Base-by-base conservation (phyloP, 208 protist species). In the Angomonas ambiguus region DNA sequence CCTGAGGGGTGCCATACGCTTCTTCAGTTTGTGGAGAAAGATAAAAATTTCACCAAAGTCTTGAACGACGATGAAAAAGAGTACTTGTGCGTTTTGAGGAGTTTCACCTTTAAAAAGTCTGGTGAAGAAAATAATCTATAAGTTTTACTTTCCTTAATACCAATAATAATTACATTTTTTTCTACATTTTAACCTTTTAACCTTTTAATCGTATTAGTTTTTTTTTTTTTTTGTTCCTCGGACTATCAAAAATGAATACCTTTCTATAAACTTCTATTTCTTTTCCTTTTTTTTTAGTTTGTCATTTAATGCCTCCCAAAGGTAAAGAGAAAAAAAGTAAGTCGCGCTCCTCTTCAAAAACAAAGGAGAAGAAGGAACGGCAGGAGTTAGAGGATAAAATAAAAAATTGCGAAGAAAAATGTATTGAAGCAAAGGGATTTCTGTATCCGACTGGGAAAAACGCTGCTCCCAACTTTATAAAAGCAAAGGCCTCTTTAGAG, bases 41-140 rank as follows among this genome's bases (percentile, higher is more conserved):
- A 95, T 72, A 65, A 71, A 10, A 88, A 77, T 69, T 95, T 83
- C 73, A 90, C 82, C 3, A 84, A 80, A 61, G 67, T 78, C n/a
- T 74, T 68, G 27, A 82, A 78, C 41, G 68, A 76, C 0, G 83
- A 84, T 65, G 89, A 95, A 62, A 95, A 90, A 55, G 83, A 92
- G 31, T 92, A 93, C 63, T 51, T 95, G 4, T 83, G 72, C 66
- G 67, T 73, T 0, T 70, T 88, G 31, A 78, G 84, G 32, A 84
- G 80, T 27, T 89, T 92, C 63, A 84, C 84, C 2, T 95, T 95
- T 65, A 76, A 80, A 69, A 95, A 95, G 69, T 69, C 86, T 27
- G 70, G 79, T 31, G 53, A 59, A n/a, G 30, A 59, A 32, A 34
- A 59, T 16, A 25, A n/a, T 32, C 3, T 32, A 35, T 31, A 59